These are phyloP conservation scores for Cudoniella acicularis DNA, from an alignment of 495 filamentous ascomycete species.

Conservation along the genomic window DNA sequence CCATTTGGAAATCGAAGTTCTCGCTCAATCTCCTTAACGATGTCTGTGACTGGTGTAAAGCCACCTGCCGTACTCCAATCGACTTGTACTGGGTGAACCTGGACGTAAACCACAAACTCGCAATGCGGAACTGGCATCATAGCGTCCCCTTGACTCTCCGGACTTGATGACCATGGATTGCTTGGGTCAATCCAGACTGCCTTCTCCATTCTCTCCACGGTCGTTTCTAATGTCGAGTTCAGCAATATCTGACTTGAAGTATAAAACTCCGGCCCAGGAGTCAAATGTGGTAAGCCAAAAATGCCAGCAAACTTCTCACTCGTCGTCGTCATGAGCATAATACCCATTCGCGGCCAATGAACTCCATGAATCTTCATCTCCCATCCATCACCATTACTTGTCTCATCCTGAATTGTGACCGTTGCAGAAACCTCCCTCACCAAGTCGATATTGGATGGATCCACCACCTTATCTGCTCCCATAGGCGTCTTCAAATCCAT, in stretches of 20 bases:
- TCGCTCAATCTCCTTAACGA: conserved; percentile 68
- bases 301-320: conserved; percentile 90
- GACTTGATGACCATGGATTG: conserved; percentile 44
- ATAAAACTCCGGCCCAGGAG: conserved; percentile 62
- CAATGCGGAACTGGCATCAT: conserved; percentile 66
- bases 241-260: conserved; percentile 62
- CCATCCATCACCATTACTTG: conserved; percentile 64
- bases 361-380: conserved; percentile 74
- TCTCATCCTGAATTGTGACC: conserved; percentile 66
- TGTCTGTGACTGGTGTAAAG: conserved; percentile 28
- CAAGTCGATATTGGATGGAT: conserved; percentile 11
- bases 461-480: neutral
- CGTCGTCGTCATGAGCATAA: conserved; percentile 77
- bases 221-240: conserved; percentile 63
- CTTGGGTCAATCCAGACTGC: conserved; percentile 37
- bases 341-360: conserved; percentile 74
- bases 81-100: conserved; percentile 62
- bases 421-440: conserved; percentile 61
- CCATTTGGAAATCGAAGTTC: conserved; percentile 86
- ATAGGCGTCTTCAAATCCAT: conserved; percentile 28
- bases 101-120: conserved; percentile 84
- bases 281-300: conserved; percentile 82
- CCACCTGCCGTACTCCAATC: conserved; percentile 35
- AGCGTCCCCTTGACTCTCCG: conserved; percentile 56
- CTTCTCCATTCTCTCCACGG: conserved; percentile 58